Evolutionary conservation across 2,329 filamentous ascomycete genomes (phyloP).

Genomic region (Lomentospora prolificans): DNA sequence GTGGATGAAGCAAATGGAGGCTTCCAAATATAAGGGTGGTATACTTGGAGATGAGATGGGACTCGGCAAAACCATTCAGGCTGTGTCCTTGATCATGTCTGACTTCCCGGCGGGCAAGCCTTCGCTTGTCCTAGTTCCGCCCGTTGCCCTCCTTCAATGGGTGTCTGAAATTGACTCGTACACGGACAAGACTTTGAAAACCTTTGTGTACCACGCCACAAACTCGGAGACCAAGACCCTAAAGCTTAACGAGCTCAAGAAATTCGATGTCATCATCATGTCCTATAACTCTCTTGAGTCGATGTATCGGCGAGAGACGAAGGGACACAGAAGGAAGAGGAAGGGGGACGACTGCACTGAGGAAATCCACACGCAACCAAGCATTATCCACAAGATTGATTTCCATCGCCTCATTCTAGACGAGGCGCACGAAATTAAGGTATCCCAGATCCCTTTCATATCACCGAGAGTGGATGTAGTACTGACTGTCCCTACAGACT

Average conservation of each 20-base stretch:
- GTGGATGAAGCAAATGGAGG: conserved; percentile 91
- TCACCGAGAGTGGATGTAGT: not conserved
- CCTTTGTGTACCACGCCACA: conserved; percentile 81
- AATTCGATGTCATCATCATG: conserved; percentile 91
- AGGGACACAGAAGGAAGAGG: conserved; percentile 75
- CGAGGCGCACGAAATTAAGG: conserved; percentile 90
- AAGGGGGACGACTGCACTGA: not conserved
- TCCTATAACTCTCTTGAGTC: conserved; percentile 91
- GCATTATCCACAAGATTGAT: conserved; percentile 70
- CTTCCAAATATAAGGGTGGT: conserved; percentile 76
- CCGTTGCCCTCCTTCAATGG: conserved; percentile 95
- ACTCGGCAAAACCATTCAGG: conserved; percentile 96
- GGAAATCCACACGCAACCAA: conserved; percentile 59
- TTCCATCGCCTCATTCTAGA: conserved; percentile 92
- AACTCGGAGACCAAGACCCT: conserved; percentile 75
- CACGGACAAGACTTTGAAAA: conserved; percentile 82
- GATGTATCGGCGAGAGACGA: conserved; percentile 83
- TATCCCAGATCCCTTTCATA: conserved; percentile 21
- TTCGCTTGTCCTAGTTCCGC: conserved; percentile 80
- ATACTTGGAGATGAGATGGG: conserved; percentile 97
- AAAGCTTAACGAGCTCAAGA: conserved; percentile 62
- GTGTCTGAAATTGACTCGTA: conserved; percentile 69
- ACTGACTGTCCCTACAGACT: conserved; percentile 33
- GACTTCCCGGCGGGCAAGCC: conserved; percentile 80
- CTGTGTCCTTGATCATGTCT: conserved; percentile 96